Evolutionary conservation across 257 asterid genomes (phyloP).

Genomic region (Anisodus acutangulus): DNA sequence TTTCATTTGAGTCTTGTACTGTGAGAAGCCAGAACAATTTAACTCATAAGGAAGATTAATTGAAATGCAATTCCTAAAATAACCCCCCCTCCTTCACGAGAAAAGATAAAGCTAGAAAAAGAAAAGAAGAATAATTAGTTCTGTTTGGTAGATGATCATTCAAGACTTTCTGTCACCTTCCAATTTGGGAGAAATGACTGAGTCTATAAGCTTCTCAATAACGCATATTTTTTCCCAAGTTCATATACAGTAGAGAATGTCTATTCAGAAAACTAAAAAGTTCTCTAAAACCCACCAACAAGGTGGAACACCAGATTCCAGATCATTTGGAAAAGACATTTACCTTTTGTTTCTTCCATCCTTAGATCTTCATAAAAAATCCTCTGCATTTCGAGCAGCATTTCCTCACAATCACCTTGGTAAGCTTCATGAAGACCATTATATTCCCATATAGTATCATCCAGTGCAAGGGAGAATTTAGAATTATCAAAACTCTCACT

Average conservation of each 20-base stretch:
- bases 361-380: constrained; percentile 84
- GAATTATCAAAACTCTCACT: constrained; percentile 40
- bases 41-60: constrained; percentile 36
- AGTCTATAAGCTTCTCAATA: not conserved
- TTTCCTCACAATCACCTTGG: constrained; percentile 85
- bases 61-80: constrained; percentile 4
- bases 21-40: constrained; percentile 45
- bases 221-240: not conserved
- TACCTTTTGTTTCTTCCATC: constrained; percentile 61
- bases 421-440: constrained; percentile 69
- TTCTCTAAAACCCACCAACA: constrained; percentile 18
- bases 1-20: constrained; percentile 48
- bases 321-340: constrained; percentile 9
- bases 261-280: constrained; percentile 1
- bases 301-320: not conserved
- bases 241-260: not conserved
- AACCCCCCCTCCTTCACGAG: not conserved
- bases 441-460: constrained; percentile 90
- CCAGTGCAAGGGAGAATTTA: constrained; percentile 36
- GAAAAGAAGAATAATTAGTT: not conserved
- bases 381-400: constrained; percentile 82
- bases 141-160: not conserved
- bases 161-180: constrained; percentile 26
- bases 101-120: not conserved
- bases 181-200: constrained; percentile 4